Base-by-base conservation (phyloP, 768 basidiomycete genomes). In the Coprinopsis sp. region DNA sequence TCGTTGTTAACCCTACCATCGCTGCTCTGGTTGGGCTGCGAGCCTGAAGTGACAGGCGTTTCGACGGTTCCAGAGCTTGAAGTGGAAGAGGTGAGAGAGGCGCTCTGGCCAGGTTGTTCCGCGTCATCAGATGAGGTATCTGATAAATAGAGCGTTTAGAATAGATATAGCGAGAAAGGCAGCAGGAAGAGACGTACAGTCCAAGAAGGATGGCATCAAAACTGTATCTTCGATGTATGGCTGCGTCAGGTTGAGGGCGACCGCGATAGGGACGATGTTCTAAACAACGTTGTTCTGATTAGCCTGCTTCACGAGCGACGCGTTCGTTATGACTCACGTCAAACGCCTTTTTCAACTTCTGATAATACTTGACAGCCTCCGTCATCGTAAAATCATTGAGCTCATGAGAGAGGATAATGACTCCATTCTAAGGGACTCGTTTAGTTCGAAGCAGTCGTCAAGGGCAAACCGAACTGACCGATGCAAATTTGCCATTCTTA, bases 351-450 rank as follows among this genome's bases (percentile, higher is more conserved):
- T 69, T 70, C 22, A 83, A 61, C 46, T 62, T 61, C 1, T 64
- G 54, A 49, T 81, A 76, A 51, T 63, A 76, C 41, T 77, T 73
- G n/a, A 78, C 54, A 1, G 81, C 81, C 53, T 76, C 69, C n/a
- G 59, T 55, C 81, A 83, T 81, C 3, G 81, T 82, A 50, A 66
- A 80, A 50, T 77, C 78, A 55, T 77, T 76, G 48, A 82, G 54
- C 47, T 83, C 81, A 47, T 83, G 81, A 3, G 74, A 73, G 45
- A 82, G 60, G 40, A 81, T 67, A 49, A 81, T 78, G 0, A 72
- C 69, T 3, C 79, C 79, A 13, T 33, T 54, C 77, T 78, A 36
- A 19, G 47, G 40, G 18, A 19, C 21, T 13, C 33, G 36, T 23
- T 8, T 34, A 43, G 33, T 14, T 46, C 25, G 16, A 30, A 7